Percentiles rank a stretch among this genome's conserved stretches.
Evolutionary conservation across 345 rosid genomes (phyloP).

Genomic region (Camelina hispida): DNA sequence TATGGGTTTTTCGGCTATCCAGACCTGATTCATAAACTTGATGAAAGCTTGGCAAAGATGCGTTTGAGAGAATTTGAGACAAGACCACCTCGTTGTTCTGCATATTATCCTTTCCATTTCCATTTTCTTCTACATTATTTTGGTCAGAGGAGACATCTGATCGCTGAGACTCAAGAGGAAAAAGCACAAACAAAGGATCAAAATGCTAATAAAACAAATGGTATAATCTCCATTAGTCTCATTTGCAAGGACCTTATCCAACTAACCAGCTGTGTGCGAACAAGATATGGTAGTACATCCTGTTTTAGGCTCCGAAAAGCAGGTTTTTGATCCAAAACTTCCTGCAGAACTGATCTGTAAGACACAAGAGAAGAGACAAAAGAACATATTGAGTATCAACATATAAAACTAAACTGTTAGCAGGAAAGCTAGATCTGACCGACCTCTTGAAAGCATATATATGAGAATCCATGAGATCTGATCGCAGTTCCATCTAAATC

Average conservation of each 20-base stretch:
- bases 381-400: slow-evolving; percentile 23
- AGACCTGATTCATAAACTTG: slow-evolving; percentile 53
- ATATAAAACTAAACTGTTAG: slow-evolving; percentile 15
- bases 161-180: slow-evolving; percentile 51
- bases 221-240: slow-evolving; percentile 8
- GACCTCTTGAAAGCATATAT: slow-evolving; percentile 98
- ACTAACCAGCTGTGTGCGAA: slow-evolving; percentile 94
- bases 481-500: slow-evolving; percentile 85
- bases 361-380: slow-evolving; percentile 20
- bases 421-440: slow-evolving; percentile 30
- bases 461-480: slow-evolving; percentile 98
- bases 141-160: slow-evolving; percentile 62
- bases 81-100: slow-evolving; percentile 59
- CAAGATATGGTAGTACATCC: slow-evolving; percentile 91
- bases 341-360: slow-evolving; percentile 76
- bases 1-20: slow-evolving; percentile 66
- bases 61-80: slow-evolving; percentile 72
- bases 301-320: slow-evolving; percentile 77
- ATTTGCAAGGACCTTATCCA: slow-evolving; percentile 30
- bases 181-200: slow-evolving; percentile 24
- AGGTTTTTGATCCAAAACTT: slow-evolving; percentile 72
- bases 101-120: slow-evolving; percentile 61
- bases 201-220: slow-evolving; percentile 13
- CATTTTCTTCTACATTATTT: slow-evolving; percentile 70
- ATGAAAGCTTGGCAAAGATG: slow-evolving; percentile 78